phyloP scores from a whole-genome alignment of 495 filamentous ascomycete genomes.

The Podospora australis region DNA sequence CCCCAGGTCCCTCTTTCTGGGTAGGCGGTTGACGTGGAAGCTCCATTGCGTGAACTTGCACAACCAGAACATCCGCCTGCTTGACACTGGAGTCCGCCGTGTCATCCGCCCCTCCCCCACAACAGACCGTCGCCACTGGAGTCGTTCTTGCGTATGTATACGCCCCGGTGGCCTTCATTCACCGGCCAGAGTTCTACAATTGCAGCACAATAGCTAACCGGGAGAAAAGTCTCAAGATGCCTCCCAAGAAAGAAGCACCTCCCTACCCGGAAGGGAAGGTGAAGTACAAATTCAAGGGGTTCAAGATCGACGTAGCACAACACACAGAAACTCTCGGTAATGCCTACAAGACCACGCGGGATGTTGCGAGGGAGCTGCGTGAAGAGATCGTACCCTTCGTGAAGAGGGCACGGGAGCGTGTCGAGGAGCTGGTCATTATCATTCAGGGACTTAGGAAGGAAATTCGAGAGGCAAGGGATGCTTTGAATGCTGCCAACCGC shows the following conservation, averaged over 20 bases:
- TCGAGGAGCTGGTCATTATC: conserved; percentile 3
- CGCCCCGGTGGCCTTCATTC: too few species aligned
- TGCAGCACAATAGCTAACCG: too few species aligned
- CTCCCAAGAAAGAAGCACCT: conserved; percentile 1
- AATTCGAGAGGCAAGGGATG: conserved; percentile 4
- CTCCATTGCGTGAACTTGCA: too few species aligned
- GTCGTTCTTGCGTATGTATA: too few species aligned
- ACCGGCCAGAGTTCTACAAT: too few species aligned
- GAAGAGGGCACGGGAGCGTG: conserved; percentile 6
- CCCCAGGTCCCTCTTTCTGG: too few species aligned
- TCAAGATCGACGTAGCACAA: conserved; percentile 5
- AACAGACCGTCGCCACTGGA: too few species aligned
- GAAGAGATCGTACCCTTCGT: conserved; percentile 6
- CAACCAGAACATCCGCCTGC: too few species aligned
- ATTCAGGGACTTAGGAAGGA: conserved; percentile 9
- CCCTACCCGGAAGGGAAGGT: not conserved
- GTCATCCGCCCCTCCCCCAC: too few species aligned
- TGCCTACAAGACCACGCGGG: conserved; percentile 13
- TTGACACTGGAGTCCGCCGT: too few species aligned
- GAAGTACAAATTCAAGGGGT: not conserved
- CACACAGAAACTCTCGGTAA: conserved; percentile 10
- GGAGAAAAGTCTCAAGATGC: too few species aligned
- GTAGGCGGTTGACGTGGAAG: too few species aligned
- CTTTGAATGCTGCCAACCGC: conserved; percentile 1
- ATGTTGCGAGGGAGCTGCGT: conserved; percentile 2